Conservation (phyloP, 1,139 yeast species). For the Saccharomycopsis hybrid region DNA sequence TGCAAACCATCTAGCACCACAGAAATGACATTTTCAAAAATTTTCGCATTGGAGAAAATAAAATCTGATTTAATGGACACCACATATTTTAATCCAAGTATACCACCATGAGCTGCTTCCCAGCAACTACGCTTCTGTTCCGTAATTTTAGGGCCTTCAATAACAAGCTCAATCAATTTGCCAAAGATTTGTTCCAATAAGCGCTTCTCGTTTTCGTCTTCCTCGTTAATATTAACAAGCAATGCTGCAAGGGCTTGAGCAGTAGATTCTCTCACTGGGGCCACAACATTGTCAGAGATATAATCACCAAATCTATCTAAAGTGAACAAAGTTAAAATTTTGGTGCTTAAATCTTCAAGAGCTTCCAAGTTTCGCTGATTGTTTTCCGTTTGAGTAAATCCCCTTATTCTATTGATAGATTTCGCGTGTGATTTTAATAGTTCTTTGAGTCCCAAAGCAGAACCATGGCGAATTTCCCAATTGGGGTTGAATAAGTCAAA, state of each 20-base stretch:
- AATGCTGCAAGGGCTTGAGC: slow-evolving; percentile 94
- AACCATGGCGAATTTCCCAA: slow-evolving; percentile 97
- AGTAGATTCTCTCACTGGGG: slow-evolving; percentile 95
- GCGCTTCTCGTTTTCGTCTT: slow-evolving; percentile 30
- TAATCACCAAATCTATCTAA: slow-evolving; percentile 95
- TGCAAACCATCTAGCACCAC: slow-evolving; percentile 85
- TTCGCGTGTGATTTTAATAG: slow-evolving; percentile 76
- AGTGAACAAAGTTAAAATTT: slow-evolving; percentile 82
- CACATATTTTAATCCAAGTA: slow-evolving; percentile 86
- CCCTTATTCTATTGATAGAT: slow-evolving; percentile 79
- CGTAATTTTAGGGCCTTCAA: slow-evolving; percentile 43
- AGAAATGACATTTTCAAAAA: slow-evolving; percentile 66
- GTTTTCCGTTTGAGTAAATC: slow-evolving; percentile 56
- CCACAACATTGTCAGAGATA: slow-evolving; percentile 95
- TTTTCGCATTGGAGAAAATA: slow-evolving; percentile 47
- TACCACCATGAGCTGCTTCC: slow-evolving; percentile 99
- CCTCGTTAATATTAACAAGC: slow-evolving; percentile 59
- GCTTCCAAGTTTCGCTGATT: slow-evolving; percentile 58
- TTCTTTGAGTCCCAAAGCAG: slow-evolving; percentile 88
- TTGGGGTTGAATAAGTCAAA: slow-evolving; percentile 76
- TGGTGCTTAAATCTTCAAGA: slow-evolving; percentile 82
- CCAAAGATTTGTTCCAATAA: slow-evolving; percentile 54
- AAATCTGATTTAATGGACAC: slow-evolving; percentile 86
- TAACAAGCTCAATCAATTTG: slow-evolving; percentile 60
- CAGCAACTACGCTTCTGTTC: slow-evolving; percentile 43